Evolutionary conservation across 371 early-diverging fungal genomes (phyloP), one percentile per base, ranked within the genome.

Genomic region (Mortierella sp.): DNA sequence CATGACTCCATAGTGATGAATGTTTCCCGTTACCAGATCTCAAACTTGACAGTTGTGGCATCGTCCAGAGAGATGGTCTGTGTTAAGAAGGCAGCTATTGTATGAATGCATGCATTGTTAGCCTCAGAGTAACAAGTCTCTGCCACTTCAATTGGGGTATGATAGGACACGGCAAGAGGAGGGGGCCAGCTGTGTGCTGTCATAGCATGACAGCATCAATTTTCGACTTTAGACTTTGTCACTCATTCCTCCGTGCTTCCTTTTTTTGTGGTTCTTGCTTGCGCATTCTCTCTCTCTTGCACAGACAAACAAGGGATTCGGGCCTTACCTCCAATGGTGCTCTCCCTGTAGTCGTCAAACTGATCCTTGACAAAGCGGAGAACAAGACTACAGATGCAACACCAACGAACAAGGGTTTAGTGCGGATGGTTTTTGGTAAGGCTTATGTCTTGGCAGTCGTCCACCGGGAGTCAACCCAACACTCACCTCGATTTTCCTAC

Each of bases 271-370:
- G 34, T 10, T 34, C 10, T 34, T 34, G 34, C 34, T 34, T 34
- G 34, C 34, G 34, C 34, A 34, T 34, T n/a, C n/a, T n/a, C n/a
- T n/a, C n/a, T n/a, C 34, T 34, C 34, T 10, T 34, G 34, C 10
- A 34, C n/a, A n/a, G n/a, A 34, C 10, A 34, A 10, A n/a, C 42
- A 39, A 13, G 4, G 16, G 45, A 12, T 23, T 28, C 54, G 27
- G 46, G 47, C 51, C 61, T 72, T 86, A 92, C 94, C 95, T 82
- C 98, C 98, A 80, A 98, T 98, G 45, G 99, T 98, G 66, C 97
- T 97, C 80, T 98, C 98, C 85, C 95, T 92, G 82, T 97, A 96
- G 78, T 97, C 98, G 72, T 96, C 95, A 84, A 96, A 98, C 80
- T 96, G 95, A 81, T 95, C 94, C 81, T 96, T 96, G 52, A 96